Base-by-base conservation (phyloP, 345 rosid species). In the Lenwebbia sp. region DNA sequence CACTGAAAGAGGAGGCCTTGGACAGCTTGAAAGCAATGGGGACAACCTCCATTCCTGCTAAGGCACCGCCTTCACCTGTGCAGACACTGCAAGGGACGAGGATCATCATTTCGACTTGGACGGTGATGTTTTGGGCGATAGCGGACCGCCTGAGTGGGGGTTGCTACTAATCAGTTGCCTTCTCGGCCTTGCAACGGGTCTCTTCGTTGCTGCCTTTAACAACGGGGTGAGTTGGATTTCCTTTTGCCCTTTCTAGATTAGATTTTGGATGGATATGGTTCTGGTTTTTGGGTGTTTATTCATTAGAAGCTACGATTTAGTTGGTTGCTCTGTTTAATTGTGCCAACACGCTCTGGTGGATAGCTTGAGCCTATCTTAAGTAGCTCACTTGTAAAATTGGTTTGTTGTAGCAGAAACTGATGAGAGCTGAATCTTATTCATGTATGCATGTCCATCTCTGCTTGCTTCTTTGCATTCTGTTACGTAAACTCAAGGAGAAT, bases 121-220 rank as follows among this genome's bases (percentile, higher is more conserved):
- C 41, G 91, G 89, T 86, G 93, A 93, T 86, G 93, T 89, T 44
- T 89, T 95, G 17, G 95, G 90, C 11, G 98, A 94, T 81, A 93
- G 92, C 62, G 98, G 98, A 28, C 95, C 99, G 76, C 99, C 99
- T 26, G 98, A 97, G 82, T 96, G 99, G 98, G 99, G 96, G 52
- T 88, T 97, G 88, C 94, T 97, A 76, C 98, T 97, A 54, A 90
- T 97, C 83, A 95, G 98, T 5, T 95, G 98, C 91, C 95, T 97
- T 82, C 94, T 97, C 33, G 98, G 98, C 70, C 96, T 97, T 37
- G 97, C 98, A 84, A 92, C 98, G 44, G 99, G 98, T 84, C 92
- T 97, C 75, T 95, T 93, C 54, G 99, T 97, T 7, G 98, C 99
- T n/a, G 96, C 94, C 23, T 97, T 97, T 90, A 96, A 93, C 84